Base-by-base conservation (phyloP, 2,329 filamentous ascomycete species). In the Calycina marina region DNA sequence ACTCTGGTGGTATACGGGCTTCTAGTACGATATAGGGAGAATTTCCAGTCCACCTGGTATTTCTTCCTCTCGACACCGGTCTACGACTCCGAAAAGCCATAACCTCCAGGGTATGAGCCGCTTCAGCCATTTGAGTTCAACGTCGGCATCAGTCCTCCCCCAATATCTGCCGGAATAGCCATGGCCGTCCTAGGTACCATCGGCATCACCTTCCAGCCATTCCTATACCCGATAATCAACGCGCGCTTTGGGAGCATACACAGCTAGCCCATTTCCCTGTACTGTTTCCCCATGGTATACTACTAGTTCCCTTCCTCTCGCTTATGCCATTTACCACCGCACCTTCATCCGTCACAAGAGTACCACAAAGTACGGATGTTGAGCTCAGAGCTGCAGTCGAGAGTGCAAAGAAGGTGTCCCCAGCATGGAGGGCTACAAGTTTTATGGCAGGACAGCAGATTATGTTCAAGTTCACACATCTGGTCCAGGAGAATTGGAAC, bases 401-500 rank as follows among this genome's bases (percentile, higher is more conserved):
- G 43, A 82, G 77, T 51, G 81, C 82, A 4, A 61, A 78, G 58
- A 74, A 72, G 58, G 82, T 82, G 1, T 88, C 83, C 55, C 69
- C 74, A 42, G 63, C 63, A 31, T 90, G 82, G 82, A 72, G 64
- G 47, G 64, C 67, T 41, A 86, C 72, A 15, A 81, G 72, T 52
- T 62, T 88, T 41, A 65, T 90, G 43, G 62, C 69, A 40, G 67
- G 81, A 41, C 82, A 90, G 64, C 73, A 82, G 60, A 77, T 88
- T 59, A 84, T 88, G 78, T 88, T 90, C 67, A 79, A 78, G 57
- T 85, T 84, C 49, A 79, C 84, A 18, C 67, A 68, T 18, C 62
- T 90, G 50, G 83, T 90, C 53, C 66, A 79, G 32, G 77, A 86
- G 59, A 78, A 90, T 60, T 86, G 80, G 80, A 81, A 90, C 55